A percentile compares a stretch with the other conserved stretches of the same genome.
phyloP scores from a whole-genome alignment of 2,329 filamentous ascomycete species.

The Cordyceps cateniannulata region DNA sequence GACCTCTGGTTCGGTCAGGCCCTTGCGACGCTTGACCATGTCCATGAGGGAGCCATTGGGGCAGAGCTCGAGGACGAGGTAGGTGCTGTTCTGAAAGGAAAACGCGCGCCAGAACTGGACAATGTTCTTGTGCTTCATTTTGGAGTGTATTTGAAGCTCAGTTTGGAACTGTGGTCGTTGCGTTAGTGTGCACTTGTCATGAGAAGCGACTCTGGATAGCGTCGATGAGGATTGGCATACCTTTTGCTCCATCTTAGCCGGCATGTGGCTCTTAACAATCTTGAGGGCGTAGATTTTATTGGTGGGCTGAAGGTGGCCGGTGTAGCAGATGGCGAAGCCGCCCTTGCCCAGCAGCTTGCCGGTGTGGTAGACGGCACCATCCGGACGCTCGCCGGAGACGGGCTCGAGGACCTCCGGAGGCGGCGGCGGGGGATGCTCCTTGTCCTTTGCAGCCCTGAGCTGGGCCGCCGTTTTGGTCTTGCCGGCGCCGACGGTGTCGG shows the following conservation, averaged over 20 bases:
- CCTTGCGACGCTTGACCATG: slow-evolving; percentile 89
- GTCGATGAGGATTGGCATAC: slow-evolving; percentile 33
- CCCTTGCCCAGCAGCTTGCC: slow-evolving; percentile 72
- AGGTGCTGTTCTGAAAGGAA: slow-evolving; percentile 81
- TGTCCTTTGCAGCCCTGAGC: slow-evolving; percentile 53
- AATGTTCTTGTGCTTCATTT: slow-evolving; percentile 92
- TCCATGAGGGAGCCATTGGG: slow-evolving; percentile 96
- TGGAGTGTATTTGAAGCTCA: slow-evolving; percentile 96
- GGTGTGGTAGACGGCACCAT: slow-evolving; percentile 67
- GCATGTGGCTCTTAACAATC: slow-evolving; percentile 79
- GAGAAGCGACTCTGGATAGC: too few species aligned
- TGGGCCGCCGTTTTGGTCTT: slow-evolving; percentile 48
- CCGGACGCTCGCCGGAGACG: slow-evolving; percentile 59
- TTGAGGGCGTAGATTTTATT: slow-evolving; percentile 69
- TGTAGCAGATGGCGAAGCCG: slow-evolving; percentile 77
- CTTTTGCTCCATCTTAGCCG: slow-evolving; percentile 78
- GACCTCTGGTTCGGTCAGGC: slow-evolving; percentile 87
- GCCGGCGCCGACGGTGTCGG: slow-evolving; percentile 37
- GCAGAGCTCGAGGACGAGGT: slow-evolving; percentile 89
- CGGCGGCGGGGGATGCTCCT: slow-evolving; percentile 61
- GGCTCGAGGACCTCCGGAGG: slow-evolving; percentile 54
- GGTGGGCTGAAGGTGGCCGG: slow-evolving; percentile 59
- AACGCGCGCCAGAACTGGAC: slow-evolving; percentile 95
- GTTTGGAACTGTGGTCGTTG: slow-evolving; percentile 53
- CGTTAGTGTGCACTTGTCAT: not conserved